A percentile compares a stretch with the other conserved stretches of the same genome.
Evolutionary conservation across 177 flowering plant genomes (phyloP).

Genomic region (Vitis hybrid): DNA sequence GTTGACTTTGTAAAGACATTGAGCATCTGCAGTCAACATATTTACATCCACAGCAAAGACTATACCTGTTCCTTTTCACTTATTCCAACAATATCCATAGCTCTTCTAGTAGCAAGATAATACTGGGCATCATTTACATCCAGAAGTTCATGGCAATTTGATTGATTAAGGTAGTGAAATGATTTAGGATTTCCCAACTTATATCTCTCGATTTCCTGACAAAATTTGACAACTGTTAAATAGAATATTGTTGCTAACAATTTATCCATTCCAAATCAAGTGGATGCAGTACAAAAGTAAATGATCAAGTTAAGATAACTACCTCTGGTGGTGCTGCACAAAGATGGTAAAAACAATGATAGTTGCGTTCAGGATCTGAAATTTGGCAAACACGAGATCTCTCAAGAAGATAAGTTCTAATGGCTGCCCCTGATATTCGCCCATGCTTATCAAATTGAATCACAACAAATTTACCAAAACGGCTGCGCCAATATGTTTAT

Average conservation of each 20-base stretch:
- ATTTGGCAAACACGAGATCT: slow-evolving; percentile 95
- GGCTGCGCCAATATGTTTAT: slow-evolving; percentile 46
- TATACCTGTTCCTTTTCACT: slow-evolving; percentile 58
- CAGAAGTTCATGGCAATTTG: slow-evolving; percentile 58
- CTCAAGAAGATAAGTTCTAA: slow-evolving; percentile 87
- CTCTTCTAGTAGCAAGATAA: slow-evolving; percentile 21
- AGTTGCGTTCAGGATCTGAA: slow-evolving; percentile 92
- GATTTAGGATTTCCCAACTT: slow-evolving; percentile 61
- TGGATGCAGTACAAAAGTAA: slow-evolving; percentile 8
- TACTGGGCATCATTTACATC: slow-evolving; percentile 61
- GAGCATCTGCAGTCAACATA: not conserved
- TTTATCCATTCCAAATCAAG: not conserved
- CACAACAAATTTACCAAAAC: slow-evolving; percentile 94
- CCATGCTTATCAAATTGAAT: slow-evolving; percentile 85
- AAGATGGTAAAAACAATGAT: slow-evolving; percentile 87
- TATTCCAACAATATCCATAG: slow-evolving; percentile 71
- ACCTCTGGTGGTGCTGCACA: slow-evolving; percentile 92
- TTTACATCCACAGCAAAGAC: not conserved
- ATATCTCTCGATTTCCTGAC: slow-evolving; percentile 56
- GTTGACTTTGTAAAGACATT: not conserved
- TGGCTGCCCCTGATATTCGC: slow-evolving; percentile 92
- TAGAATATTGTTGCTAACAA: not conserved
- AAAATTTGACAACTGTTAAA: slow-evolving; percentile 1
- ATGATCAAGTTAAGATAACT: not conserved
- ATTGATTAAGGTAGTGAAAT: slow-evolving; percentile 68